These are phyloP conservation scores for Apiosordaria backusii DNA, from an alignment of 495 filamentous ascomycete species.

Conservation along the genomic window DNA sequence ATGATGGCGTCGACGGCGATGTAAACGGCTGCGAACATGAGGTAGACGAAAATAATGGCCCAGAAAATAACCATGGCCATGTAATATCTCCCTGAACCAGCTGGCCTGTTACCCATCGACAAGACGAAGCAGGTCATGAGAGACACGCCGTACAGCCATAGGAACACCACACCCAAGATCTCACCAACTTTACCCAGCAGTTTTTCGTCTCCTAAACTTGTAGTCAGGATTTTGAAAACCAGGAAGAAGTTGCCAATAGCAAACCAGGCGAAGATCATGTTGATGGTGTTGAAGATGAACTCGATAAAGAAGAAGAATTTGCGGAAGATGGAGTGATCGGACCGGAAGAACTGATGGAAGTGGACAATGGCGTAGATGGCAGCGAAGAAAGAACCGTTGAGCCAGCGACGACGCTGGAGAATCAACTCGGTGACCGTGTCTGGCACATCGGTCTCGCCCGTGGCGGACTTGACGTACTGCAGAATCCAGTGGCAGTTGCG, in stretches of 20 bases:
- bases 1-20: constrained; percentile 88
- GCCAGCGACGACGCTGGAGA: constrained; percentile 91
- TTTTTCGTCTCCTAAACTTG: constrained; percentile 63
- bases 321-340: constrained; percentile 79
- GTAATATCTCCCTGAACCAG: constrained; percentile 88
- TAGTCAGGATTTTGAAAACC: constrained; percentile 95
- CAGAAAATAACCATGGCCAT: constrained; percentile 98
- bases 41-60: constrained; percentile 90
- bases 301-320: constrained; percentile 89
- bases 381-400: constrained; percentile 98
- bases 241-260: constrained; percentile 99
- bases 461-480: constrained; percentile 95
- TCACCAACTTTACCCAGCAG: constrained; percentile 72
- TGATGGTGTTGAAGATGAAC: constrained; percentile 89
- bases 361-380: constrained; percentile 93
- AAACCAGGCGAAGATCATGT: constrained; percentile 99
- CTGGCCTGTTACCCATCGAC: constrained; percentile 92
- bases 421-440: constrained; percentile 93
- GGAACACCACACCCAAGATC: constrained; percentile 82
- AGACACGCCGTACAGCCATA: constrained; percentile 92
- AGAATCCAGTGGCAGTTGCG: constrained; percentile 95
- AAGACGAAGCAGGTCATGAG: constrained; percentile 94
- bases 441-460: constrained; percentile 97
- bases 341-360: constrained; percentile 91
- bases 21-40: constrained; percentile 91